Conservation (phyloP, 306 rosid genomes). For the Alnus rubra region DNA sequence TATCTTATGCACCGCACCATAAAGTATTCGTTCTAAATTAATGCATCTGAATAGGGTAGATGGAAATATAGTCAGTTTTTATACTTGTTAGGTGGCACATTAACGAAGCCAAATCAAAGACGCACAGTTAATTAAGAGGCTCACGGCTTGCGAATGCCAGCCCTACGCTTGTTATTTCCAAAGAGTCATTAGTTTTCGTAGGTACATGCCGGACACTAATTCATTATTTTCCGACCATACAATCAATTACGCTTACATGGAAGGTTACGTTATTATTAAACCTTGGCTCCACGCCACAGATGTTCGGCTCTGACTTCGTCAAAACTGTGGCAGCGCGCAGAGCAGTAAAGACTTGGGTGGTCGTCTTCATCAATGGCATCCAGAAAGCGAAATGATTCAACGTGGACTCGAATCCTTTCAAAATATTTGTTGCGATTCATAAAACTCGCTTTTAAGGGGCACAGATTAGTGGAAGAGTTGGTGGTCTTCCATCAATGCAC, state of each 20-base stretch:
- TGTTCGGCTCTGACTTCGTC: not conserved
- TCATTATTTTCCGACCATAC: not conserved
- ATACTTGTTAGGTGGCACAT: conserved; percentile 8
- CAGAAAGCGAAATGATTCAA: not conserved
- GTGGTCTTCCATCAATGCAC: not conserved
- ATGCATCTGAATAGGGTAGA: not conserved
- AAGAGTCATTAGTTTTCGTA: too few relatives aligned
- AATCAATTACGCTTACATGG: not conserved
- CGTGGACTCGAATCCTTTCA: not conserved
- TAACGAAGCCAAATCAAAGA: conserved; percentile 6
- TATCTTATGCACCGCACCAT: too few relatives aligned
- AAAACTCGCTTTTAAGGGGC: not conserved
- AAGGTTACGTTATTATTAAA: not conserved
- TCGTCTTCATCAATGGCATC: not conserved
- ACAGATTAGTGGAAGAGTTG: conserved; percentile 1
- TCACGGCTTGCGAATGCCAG: too few relatives aligned
- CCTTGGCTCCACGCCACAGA: too few relatives aligned
- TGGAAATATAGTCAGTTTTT: not conserved
- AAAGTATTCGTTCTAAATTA: too few relatives aligned
- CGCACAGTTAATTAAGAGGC: too few relatives aligned
- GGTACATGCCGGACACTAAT: too few relatives aligned
- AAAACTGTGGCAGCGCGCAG: not conserved
- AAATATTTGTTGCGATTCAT: not conserved
- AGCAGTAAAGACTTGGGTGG: not conserved
- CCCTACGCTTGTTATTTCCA: too few relatives aligned